A percentile compares a stretch with the other conserved stretches of the same genome.
phyloP scores from a whole-genome alignment of 2,329 filamentous ascomycete genomes.

The Phaeosphaeria sp. region DNA sequence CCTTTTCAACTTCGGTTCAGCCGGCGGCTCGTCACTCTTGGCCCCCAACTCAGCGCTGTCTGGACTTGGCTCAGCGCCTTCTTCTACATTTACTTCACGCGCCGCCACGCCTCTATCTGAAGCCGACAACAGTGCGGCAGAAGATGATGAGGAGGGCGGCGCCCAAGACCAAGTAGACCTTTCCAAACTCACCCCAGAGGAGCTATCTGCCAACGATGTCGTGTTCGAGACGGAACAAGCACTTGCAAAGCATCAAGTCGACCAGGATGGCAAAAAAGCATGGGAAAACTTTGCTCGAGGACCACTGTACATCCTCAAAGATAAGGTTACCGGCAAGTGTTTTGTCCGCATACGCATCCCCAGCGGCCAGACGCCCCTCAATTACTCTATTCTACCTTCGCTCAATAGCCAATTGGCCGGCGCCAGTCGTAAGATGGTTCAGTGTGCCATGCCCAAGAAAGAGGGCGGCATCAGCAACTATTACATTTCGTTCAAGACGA shows the following conservation, averaged over 20 bases:
- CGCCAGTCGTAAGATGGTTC: constrained; percentile 38
- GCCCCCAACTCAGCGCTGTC: constrained; percentile 25
- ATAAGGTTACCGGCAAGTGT: constrained; percentile 41
- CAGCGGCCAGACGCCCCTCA: constrained; percentile 39
- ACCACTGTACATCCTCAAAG: constrained; percentile 45
- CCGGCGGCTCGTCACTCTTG: constrained; percentile 24
- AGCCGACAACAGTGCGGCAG: constrained; percentile 36
- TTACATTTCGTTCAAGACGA: constrained; percentile 36
- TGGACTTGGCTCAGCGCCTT: constrained; percentile 28
- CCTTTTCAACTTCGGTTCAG: constrained; percentile 33
- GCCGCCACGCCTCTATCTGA: constrained; percentile 46
- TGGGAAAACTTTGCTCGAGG: constrained; percentile 44
- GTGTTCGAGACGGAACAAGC: constrained; percentile 40
- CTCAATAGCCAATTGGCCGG: constrained; percentile 31
- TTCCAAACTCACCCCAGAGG: constrained; percentile 40
- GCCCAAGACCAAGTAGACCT: constrained; percentile 39
- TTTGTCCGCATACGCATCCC: constrained; percentile 42
- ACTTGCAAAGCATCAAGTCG: constrained; percentile 36
- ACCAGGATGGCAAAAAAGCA: constrained; percentile 29
- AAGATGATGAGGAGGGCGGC: constrained; percentile 38
- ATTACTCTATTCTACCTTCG: constrained; percentile 39
- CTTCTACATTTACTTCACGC: constrained; percentile 43
- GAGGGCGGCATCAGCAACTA: constrained; percentile 31
- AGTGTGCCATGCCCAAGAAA: constrained; percentile 27
- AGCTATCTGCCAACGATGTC: constrained; percentile 38